Base-by-base conservation (phyloP, 805 yeast species). In the Candida namnaoensis region DNA sequence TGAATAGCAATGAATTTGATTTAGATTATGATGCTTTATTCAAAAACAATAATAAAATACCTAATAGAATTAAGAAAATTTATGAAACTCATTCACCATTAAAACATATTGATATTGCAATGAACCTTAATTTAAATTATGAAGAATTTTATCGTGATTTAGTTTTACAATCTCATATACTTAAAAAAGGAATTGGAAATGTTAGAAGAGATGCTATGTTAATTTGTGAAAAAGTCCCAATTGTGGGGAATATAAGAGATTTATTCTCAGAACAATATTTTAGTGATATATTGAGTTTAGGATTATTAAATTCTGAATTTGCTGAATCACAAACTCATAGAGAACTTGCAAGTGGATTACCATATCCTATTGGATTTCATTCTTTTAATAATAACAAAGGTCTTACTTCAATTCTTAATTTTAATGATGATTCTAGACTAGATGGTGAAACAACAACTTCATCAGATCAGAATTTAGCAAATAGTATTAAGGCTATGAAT, bases 231-330 rank as follows among this genome's bases (percentile, higher is more conserved):
- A 56, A 60, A 35, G 61, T 70, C 44, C 76, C 78, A 2, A 48
- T 74, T 15, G 71, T 68, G 3, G 72, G 72, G 11, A 69, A 66
- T 42, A 52, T 69, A 39, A 58, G 69, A 23, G 77, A 72, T 51
- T 70, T 75, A 3, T 60, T 74, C 33, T 64, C 76, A 3, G 77
- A 78, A 1, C 77, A 73, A 44, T 74, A 68, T 53, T 62, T 69
- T 38, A 58, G 72, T 1, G 80, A 74, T 50, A 54, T 71, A 43
- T 69, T 63, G 50, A 60, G 72, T 45, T 47, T 72, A 25, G 74
- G 74, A 0, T 48, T 71, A 28, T 62, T 74, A 7, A 65, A 68
- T 30, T 61, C 74, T 3, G 58, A 69, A 4, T 59, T 69, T 35
- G 47, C 66, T 28, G 78, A 74, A 52, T 69, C 73, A 27, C 78